Evolutionary conservation across 2,329 filamentous ascomycete genomes (phyloP).

Genomic region (Fusarium brachygibbosum): DNA sequence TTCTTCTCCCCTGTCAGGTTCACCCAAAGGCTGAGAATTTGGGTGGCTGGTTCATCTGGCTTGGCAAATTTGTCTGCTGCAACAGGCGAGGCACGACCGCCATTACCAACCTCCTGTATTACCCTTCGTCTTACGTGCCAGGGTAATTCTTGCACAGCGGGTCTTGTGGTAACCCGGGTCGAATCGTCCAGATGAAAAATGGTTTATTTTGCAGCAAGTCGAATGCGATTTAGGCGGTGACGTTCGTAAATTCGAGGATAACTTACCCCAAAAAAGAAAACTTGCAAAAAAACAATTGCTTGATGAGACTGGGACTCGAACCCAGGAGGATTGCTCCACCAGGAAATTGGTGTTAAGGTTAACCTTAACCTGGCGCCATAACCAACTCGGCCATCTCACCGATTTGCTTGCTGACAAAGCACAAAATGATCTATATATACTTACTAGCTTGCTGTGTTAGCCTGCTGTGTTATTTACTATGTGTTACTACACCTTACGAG

Average conservation of each 20-base stretch:
- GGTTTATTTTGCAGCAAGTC: not conserved
- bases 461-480: no score
- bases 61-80: not conserved
- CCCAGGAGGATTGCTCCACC: conserved; percentile 40
- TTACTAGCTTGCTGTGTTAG: no score
- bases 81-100: not conserved
- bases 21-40: not conserved
- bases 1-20: not conserved
- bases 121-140: conserved; percentile 1
- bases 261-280: not conserved
- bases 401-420: conserved; percentile 33
- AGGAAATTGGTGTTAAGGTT: conserved; percentile 40
- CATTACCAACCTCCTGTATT: not conserved
- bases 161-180: no score
- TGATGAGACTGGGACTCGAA: conserved; percentile 41
- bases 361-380: conserved; percentile 40
- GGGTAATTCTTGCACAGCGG: no score
- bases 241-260: not conserved
- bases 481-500: no score
- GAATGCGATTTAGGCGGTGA: no score
- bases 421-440: fast-evolving
- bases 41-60: conserved; percentile 13
- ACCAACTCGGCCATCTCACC: conserved; percentile 41
- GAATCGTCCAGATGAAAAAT: not conserved
- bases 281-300: not conserved